Conservation (phyloP, 306 rosid species). For the Cajanus cajan region DNA sequence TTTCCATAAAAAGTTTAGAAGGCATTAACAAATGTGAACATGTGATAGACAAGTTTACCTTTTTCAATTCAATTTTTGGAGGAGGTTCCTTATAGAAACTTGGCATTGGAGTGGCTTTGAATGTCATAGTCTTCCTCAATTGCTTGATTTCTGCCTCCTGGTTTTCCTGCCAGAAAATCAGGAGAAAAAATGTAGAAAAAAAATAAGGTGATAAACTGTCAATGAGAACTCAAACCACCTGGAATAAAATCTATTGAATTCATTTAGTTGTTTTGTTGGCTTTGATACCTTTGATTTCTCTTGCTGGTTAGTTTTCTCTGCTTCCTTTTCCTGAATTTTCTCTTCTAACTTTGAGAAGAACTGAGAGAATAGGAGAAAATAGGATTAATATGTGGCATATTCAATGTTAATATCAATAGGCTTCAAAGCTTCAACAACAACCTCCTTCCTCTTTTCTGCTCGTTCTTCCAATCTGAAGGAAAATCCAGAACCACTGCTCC, state of each 20-base stretch:
- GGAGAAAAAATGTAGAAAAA: not conserved
- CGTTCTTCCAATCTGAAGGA: slow-evolving; percentile 88
- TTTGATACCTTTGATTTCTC: slow-evolving; percentile 77
- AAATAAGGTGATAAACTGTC: not conserved
- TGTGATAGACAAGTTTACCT: slow-evolving; percentile 46
- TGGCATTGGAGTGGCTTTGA: slow-evolving; percentile 95
- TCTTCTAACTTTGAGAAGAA: slow-evolving; percentile 92
- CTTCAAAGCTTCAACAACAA: slow-evolving; percentile 29
- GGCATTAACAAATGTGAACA: not conserved
- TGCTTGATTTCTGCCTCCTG: slow-evolving; percentile 88
- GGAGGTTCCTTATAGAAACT: slow-evolving; percentile 94
- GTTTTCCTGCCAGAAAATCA: slow-evolving; percentile 56
- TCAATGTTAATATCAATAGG: not conserved
- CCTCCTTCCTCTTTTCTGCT: slow-evolving; percentile 96
- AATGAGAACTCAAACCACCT: not conserved
- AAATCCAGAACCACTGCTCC: slow-evolving; percentile 62
- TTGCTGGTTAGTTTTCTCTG: slow-evolving; percentile 67
- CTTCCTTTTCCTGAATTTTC: slow-evolving; percentile 91
- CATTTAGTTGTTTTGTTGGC: not conserved
- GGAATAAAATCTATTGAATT: not conserved
- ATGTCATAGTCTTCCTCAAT: slow-evolving; percentile 77
- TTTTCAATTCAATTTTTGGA: slow-evolving; percentile 80
- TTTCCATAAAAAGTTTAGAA: not conserved
- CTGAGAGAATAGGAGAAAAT: slow-evolving; percentile 42
- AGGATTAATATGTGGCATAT: slow-evolving; percentile 6